These are phyloP conservation scores for Westerdykella ornata DNA, from an alignment of 2,329 filamentous ascomycete genomes.

Conservation along the genomic window DNA sequence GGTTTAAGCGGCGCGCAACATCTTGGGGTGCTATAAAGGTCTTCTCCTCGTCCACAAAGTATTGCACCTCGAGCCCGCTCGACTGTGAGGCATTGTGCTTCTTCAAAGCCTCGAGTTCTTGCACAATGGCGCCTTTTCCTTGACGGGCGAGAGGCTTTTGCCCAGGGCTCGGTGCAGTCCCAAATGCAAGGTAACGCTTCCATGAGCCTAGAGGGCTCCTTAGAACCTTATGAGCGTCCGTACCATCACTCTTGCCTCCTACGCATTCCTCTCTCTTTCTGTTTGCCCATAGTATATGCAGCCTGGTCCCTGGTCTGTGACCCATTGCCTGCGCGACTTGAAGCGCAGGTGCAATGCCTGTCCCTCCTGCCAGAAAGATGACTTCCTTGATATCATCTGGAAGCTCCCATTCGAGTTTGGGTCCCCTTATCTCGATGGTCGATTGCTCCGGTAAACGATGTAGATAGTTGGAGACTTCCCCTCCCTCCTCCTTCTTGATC, in stretches of 20 bases:
- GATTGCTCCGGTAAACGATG: slow-evolving; percentile 57
- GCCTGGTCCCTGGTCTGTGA: slow-evolving; percentile 37
- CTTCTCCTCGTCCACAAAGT: slow-evolving; percentile 77
- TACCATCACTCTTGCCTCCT: slow-evolving; percentile 51
- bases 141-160: slow-evolving; percentile 2
- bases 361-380: slow-evolving; percentile 85
- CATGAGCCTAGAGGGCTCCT: slow-evolving; percentile 19
- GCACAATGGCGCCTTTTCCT: slow-evolving; percentile 48
- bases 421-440: slow-evolving; percentile 69
- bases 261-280: slow-evolving; percentile 58
- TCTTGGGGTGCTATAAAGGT: slow-evolving; percentile 51
- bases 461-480: slow-evolving; percentile 82
- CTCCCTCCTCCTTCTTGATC: slow-evolving; percentile 68
- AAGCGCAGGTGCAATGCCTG: slow-evolving; percentile 82
- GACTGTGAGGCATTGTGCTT: slow-evolving; percentile 21
- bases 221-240: slow-evolving; percentile 1
- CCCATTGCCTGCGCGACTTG: slow-evolving; percentile 65
- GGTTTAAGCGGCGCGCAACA: slow-evolving; percentile 24
- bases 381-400: slow-evolving; percentile 52
- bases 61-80: slow-evolving; percentile 50
- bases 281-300: slow-evolving; percentile 81
- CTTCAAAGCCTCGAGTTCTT: slow-evolving; percentile 59
- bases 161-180: slow-evolving; percentile 3
- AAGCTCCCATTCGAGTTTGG: slow-evolving; percentile 61
- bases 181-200: slow-evolving; percentile 22